phyloP scores from a whole-genome alignment of 305 asterid species.

The Solanum aculeatissimum region DNA sequence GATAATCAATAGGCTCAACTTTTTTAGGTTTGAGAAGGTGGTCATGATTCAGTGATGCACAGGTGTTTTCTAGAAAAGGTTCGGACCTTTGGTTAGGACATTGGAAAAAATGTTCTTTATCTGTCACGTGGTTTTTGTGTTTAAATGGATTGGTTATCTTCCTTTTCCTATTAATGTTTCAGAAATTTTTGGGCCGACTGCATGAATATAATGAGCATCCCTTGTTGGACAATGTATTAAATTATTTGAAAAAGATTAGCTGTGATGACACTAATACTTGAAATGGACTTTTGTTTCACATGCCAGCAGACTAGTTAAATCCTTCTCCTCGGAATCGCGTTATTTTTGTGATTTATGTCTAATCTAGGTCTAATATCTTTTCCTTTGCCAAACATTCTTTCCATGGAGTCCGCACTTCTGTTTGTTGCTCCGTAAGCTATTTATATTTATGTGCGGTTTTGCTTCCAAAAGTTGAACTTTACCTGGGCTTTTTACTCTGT shows the following conservation, averaged over 20 bases:
- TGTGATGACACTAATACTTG: background rate
- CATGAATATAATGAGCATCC: background rate
- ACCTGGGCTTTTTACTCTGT: background rate
- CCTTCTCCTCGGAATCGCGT: background rate
- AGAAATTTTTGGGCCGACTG: background rate
- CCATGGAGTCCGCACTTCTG: background rate
- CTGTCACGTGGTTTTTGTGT: background rate
- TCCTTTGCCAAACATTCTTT: background rate
- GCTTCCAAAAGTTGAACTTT: background rate
- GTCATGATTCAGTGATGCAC: background rate
- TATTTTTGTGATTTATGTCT: background rate
- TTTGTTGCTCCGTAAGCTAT: background rate
- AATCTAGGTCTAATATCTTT: background rate
- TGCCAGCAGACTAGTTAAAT: background rate
- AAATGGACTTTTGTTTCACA: background rate
- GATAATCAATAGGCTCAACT: background rate
- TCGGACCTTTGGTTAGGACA: background rate
- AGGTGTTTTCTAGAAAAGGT: background rate
- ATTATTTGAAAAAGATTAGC: background rate
- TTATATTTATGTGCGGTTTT: background rate
- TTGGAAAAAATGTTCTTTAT: background rate
- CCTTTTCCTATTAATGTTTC: background rate
- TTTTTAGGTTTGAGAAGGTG: background rate
- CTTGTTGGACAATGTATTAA: background rate
- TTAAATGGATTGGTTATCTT: background rate